Base-by-base conservation (phyloP, 2,329 filamentous ascomycete species). In the Trichoderma guizhouense region DNA sequence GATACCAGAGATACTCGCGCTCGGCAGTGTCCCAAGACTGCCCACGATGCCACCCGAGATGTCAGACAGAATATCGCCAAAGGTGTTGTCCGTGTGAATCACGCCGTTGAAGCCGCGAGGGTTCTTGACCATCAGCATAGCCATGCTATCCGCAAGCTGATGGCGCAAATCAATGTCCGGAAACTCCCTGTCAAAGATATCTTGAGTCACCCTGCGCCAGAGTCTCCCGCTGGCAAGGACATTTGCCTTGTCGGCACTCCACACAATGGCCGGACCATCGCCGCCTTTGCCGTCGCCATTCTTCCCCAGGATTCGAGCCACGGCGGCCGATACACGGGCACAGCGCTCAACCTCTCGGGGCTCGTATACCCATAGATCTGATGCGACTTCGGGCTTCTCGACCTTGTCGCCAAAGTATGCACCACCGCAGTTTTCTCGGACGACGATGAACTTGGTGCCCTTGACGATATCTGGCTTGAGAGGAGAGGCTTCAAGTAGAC, bases 211-310 rank as follows among this genome's bases (percentile, higher is more conserved):
- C 14, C 81, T 77, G 5, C 86, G 77, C 86, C 86, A 87, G 5
- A 87, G 81, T 3, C 86, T 79, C 5, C 83, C 82, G 61, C 81
- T 86, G 0, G 86, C 86, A 9, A 88, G 81, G 11, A 87, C 85
- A 72, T 87, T 87, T 55, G 85, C 85, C 77, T 88, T 87, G 77
- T 88, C 86, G 1, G 81, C 82, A 71, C 82, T 85, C 80, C 82
- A 85, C 1, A 87, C 85, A 2, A 81, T 76, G 1, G 82, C 79
- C 14, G 83, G 81, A 9, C 79, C 79, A 8, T 79, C 74, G 2
- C 71, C 76, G 15, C 73, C 75, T 21, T 72, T 72, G 75, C 76
- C 75, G 73, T 78, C 74, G 2, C 67, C 74, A 7, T 74, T 72
- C 18, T 72, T 73, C 3, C 74, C 76, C 43, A 82, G 72, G 15